These are phyloP conservation scores for Sugiyamaella floridensis DNA, from an alignment of 805 yeast species.

Conservation along the genomic window DNA sequence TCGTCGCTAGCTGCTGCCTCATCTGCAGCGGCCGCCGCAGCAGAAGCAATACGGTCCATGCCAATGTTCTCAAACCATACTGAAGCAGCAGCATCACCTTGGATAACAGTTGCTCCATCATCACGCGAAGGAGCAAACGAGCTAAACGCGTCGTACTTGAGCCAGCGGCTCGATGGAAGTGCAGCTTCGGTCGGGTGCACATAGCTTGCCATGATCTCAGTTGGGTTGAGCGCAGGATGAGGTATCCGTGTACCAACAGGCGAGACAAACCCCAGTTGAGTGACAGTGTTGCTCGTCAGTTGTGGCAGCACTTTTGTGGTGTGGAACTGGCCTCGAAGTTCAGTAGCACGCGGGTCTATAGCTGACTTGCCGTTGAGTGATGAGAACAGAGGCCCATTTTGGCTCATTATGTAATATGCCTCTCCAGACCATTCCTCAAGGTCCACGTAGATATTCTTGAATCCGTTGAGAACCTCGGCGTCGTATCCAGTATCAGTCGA, in stretches of 20 bases:
- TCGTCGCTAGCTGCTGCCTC: slow-evolving; percentile 15
- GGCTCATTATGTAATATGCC: slow-evolving; percentile 51
- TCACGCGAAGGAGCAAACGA: slow-evolving; percentile 64
- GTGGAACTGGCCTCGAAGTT: slow-evolving; percentile 59
- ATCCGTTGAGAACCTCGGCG: slow-evolving; percentile 22
- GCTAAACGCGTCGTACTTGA: slow-evolving; percentile 43
- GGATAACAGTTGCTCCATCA: slow-evolving; percentile 49
- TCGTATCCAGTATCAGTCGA: slow-evolving; percentile 14
- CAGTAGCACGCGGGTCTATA: slow-evolving; percentile 66
- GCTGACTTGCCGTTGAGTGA: slow-evolving; percentile 62
- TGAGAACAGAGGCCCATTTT: slow-evolving; percentile 73
- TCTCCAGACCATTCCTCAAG: slow-evolving; percentile 88
- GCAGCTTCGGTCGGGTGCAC: slow-evolving; percentile 36
- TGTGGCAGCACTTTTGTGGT: slow-evolving; percentile 64
- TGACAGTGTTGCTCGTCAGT: slow-evolving; percentile 31
- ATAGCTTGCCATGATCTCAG: slow-evolving; percentile 41
- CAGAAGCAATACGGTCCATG: background rate
- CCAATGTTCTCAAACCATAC: slow-evolving; percentile 31
- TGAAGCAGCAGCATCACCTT: slow-evolving; percentile 29
- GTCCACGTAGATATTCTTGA: slow-evolving; percentile 40
- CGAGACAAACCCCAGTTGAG: slow-evolving; percentile 41
- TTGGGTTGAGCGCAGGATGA: slow-evolving; percentile 44
- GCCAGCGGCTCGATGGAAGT: slow-evolving; percentile 60
- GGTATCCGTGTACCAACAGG: slow-evolving; percentile 41
- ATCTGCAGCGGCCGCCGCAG: slow-evolving; percentile 7